Base-by-base conservation (phyloP, 2,329 filamentous ascomycete species). In the Fusarium sarcochroum region DNA sequence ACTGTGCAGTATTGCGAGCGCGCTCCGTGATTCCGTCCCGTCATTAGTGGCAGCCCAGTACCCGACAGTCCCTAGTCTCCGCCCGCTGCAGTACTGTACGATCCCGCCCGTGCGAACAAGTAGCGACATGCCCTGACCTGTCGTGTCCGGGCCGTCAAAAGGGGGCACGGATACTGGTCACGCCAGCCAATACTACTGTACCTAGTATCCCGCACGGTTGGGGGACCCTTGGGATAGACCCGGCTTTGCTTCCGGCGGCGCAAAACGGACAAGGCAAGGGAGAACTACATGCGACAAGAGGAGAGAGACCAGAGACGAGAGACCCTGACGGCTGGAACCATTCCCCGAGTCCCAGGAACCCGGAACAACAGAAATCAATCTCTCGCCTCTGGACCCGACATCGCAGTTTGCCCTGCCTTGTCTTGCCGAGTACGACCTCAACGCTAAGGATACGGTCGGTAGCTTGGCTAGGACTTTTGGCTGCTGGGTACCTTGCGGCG, bases 141-240 rank as follows among this genome's bases (percentile, higher is more conserved):
- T 23, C 23, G 27, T 15, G 42, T 14, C 42, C 42, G 51, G 25
- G 37, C 57, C 47, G 61, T 50, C 57, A 50, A 55, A 47, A 48
- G 38, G 61, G 49, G 50, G 52, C 66, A 69, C 66, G 56, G 66
- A 49, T 59, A 55, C 32, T 45, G 40, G 44, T 54, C 58, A 63
- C 58, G 50, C 42, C 59, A 63, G 58, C 58, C 49, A 37, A 61
- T 63, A 41, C 37, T 63, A 54, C 49, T 30, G 49, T 30, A 38
- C 34, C 54, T 58, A 66, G 30, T 23, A 61, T 45, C 50, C 66
- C 66, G 66, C 66, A 69, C 66, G 66, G 66, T 69, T 69, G 66
- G 66, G 66, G 37, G 21, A 40, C 56, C 46, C 46, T 64, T 37
- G 46, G 14, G 30, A 49, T 64, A 38, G 59, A 46, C 41, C 37